Evolutionary conservation across 176 grass and related monocot species (phyloP), one percentile per base, ranked within the genome.

Genomic region (Melocanna baccifera): DNA sequence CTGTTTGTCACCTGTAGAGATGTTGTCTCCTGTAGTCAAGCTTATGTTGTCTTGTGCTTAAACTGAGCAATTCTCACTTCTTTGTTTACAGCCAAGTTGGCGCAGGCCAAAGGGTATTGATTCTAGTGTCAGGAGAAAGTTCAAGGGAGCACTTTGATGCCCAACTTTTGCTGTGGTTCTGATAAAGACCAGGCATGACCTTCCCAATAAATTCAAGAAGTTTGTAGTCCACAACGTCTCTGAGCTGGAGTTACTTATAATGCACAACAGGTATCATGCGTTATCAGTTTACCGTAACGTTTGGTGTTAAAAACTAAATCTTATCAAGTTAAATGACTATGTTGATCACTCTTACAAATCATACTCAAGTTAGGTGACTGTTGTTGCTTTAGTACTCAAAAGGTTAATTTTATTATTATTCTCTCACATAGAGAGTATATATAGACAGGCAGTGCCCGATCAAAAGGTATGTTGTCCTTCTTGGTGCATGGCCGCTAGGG

Each of bases 61-160:
- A 62, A 74, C 10, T 25, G 22, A 81, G 2, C 77, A 68, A 40
- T 52, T 65, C 14, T 84, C 43, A 40, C 58, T 14, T 18, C 26
- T 73, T 19, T 79, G 11, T 62, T 36, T 88, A 18, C 59, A 96
- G 91, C 25, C 94, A 56, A 97, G 83, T 68, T 97, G 94, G 91
- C 87, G 94, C 58, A 89, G 94, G 91, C 94, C 94, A 16, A 96
- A 96, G 89, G 94, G 94, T 91, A 96, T 96, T 66, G 94, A 97
- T 68, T 97, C 94, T 15, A 84, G 91, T 52, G 94, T 97, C 30
- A 91, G 91, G 76, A 84, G 91, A 68, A 97, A 97, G 91, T 94
- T 97, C 87, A 97, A 97, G 85, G 91, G 94, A 83, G 51, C 57
- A 94, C 89, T 23, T 89, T 97, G 81, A 94, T 94, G 94, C 94